phyloP scores from a whole-genome alignment of 768 basidiomycete genomes.

The Antrodiella citrinella region DNA sequence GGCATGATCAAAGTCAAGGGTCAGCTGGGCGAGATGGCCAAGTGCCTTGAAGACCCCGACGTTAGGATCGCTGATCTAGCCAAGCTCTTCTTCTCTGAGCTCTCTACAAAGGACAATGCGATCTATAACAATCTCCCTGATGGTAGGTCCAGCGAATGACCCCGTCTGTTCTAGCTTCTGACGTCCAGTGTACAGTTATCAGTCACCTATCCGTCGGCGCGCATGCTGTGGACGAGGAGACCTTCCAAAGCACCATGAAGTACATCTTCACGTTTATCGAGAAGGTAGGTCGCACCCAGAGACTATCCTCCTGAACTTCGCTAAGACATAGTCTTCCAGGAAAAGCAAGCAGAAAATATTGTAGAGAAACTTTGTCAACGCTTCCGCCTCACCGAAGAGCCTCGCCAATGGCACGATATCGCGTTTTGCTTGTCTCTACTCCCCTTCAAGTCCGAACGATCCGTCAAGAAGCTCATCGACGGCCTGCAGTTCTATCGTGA shows the following conservation, averaged over 20 bases:
- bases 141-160: constrained; percentile 48
- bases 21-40: constrained; percentile 99
- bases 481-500: constrained; percentile 90
- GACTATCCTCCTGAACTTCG: too few species aligned
- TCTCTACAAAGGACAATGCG: constrained; percentile 96
- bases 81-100: constrained; percentile 95
- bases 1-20: constrained; percentile 99
- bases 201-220: constrained; percentile 87
- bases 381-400: constrained; percentile 80
- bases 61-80: constrained; percentile 84
- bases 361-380: constrained; percentile 97
- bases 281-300: constrained; percentile 79
- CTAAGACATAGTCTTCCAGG: too few species aligned
- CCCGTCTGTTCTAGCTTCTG: constrained; percentile 5
- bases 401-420: constrained; percentile 96
- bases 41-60: constrained; percentile 92
- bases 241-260: constrained; percentile 85
- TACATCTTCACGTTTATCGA: constrained; percentile 98
- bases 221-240: constrained; percentile 87
- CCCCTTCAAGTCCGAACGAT: constrained; percentile 95
- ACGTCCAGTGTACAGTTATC: constrained; percentile 52
- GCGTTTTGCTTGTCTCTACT: constrained; percentile 91
- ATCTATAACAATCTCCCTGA: constrained; percentile 99
- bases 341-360: constrained; percentile 96
- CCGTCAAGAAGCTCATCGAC: constrained; percentile 93